Conservation (phyloP, 495 filamentous ascomycete species). For the Letharia columbiana region DNA sequence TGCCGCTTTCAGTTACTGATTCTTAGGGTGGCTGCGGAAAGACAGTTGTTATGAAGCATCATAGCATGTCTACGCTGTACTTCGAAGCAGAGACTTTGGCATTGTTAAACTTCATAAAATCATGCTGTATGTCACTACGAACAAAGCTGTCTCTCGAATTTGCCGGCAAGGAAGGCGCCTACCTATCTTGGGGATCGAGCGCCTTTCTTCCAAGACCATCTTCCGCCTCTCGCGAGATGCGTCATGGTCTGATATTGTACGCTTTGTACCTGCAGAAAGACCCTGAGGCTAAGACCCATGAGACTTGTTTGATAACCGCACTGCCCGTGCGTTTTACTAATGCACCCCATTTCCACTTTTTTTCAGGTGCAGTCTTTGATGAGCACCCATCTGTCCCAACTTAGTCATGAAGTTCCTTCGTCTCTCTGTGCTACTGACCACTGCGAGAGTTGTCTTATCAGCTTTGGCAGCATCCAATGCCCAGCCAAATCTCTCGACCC, state of each 20-base stretch:
- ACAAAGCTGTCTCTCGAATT: not conserved
- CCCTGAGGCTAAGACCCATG: not conserved
- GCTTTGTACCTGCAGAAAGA: not conserved
- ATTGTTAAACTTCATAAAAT: no score
- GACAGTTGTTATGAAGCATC: not conserved
- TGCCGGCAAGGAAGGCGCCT: not conserved
- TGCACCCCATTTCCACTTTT: not conserved
- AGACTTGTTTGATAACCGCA: not conserved
- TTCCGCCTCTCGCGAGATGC: conserved; percentile 2
- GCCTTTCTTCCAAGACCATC: not conserved
- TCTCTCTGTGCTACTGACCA: not conserved
- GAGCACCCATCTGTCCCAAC: not conserved
- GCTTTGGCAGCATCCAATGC: not conserved
- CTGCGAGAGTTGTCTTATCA: not conserved
- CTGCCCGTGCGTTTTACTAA: not conserved
- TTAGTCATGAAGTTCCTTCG: not conserved
- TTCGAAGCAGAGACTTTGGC: not conserved
- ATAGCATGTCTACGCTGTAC: not conserved
- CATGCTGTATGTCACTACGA: not conserved
- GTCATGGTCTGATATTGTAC: not conserved
- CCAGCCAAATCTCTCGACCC: not conserved
- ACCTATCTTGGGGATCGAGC: not conserved
- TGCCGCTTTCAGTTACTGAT: not conserved
- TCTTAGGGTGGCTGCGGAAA: not conserved
- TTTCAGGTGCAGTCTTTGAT: not conserved